Evolutionary conservation across 208 protist genomes (phyloP), one percentile per base, ranked within the genome.

Genomic region (Acanthamoeba lenticulata): DNA sequence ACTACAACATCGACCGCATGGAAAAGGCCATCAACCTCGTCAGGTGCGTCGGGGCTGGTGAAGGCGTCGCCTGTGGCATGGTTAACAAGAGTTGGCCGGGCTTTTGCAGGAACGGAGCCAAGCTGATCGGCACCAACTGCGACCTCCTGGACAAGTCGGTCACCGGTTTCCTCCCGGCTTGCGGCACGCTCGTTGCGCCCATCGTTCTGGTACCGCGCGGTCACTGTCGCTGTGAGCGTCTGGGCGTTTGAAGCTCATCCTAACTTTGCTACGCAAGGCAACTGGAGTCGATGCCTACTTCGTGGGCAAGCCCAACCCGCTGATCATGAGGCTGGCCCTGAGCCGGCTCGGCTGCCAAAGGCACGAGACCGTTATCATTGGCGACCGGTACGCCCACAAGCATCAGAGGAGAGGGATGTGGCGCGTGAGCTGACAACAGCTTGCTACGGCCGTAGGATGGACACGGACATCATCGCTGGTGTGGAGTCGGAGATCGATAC

Each of bases 401-500:
- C 52, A 6, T 86, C 77, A 36, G 13, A 47, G 5, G 9, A 49
- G 9, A 49, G 9, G 15, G 5, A 15, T 15, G 45, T 19, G 9
- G 15, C 45, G 15, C 45, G 45, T 15, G 15, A 5, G 45, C 45
- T 49, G n/a, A n/a, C n/a, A n/a, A n/a, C n/a, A n/a, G 24, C 69
- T 11, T 21, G 32, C 24, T 45, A 11, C 36, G 69, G 88, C n/a
- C n/a, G 40, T 19, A 45, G 93, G 38, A 95, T 95, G 93, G 93
- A 95, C 55, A 95, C 93, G 27, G 93, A 95, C 38, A 95, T 95
- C 86, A 94, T 95, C 42, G 93, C 93, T 7, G 93, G 93, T 0
- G n/a, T 95, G n/a, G 93, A 95, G 55, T 72, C 67, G 24, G 93
- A 67, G 45, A 95, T 95, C 38, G 85, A 92, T 5, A 94, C 93